Evolutionary conservation across 2,329 filamentous ascomycete genomes (phyloP).

Genomic region (Knoxdaviesia proteae): DNA sequence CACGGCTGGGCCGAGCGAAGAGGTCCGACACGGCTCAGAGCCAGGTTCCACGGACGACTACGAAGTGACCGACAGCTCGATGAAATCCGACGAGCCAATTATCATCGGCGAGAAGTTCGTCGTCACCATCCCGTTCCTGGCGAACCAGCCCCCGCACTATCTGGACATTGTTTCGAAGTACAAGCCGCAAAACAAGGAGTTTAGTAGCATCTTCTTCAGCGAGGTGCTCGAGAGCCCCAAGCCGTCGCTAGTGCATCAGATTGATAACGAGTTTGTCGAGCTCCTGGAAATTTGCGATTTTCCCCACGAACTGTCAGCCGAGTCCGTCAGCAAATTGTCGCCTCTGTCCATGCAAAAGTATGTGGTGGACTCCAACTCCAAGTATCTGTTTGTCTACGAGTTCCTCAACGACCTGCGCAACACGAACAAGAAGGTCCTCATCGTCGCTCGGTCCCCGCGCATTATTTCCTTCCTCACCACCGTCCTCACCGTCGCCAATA

Average conservation of each 20-base stretch:
- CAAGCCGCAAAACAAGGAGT: conserved; percentile 22
- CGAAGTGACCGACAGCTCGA: too few relatives aligned
- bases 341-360: conserved; percentile 26
- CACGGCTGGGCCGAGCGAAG: conserved; percentile 2
- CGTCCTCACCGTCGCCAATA: conserved; percentile 19
- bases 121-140: conserved; percentile 35
- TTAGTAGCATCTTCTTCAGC: conserved; percentile 19
- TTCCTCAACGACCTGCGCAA: conserved; percentile 24
- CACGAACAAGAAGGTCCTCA: conserved; percentile 25
- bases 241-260: conserved; percentile 17
- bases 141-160: conserved; percentile 30
- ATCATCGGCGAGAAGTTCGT: conserved; percentile 19
- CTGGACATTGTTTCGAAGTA: conserved; percentile 24
- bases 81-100: neutral
- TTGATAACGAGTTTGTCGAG: conserved; percentile 28
- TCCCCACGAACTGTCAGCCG: conserved; percentile 28
- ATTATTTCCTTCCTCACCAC: conserved; percentile 30
- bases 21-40: conserved; percentile 1
- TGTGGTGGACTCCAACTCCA: conserved; percentile 33
- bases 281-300: conserved; percentile 36
- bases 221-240: conserved; percentile 19
- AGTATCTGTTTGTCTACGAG: conserved; percentile 37
- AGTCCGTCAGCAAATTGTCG: conserved; percentile 16
- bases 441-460: conserved; percentile 28
- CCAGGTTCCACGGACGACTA: conserved; percentile 5